phyloP scores from a whole-genome alignment of 352 stramenopile species.

The Phytophthora podocarpi region DNA sequence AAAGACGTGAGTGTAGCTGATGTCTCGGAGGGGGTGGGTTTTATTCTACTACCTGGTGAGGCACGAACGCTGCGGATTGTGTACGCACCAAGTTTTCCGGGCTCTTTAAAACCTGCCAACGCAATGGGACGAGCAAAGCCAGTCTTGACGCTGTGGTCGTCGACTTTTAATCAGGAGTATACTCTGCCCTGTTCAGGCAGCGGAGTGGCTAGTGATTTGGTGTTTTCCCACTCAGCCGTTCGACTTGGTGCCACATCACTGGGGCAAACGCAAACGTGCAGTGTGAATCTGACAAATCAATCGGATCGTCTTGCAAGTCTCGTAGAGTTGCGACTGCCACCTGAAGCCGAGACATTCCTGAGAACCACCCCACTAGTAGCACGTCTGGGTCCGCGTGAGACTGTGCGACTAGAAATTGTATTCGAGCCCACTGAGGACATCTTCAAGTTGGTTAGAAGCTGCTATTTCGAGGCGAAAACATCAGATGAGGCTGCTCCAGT shows the following conservation, averaged over 20 bases:
- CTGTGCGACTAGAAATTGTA: constrained; percentile 80
- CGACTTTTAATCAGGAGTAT: constrained; percentile 49
- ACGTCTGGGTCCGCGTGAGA: constrained; percentile 43
- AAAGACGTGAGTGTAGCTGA: constrained; percentile 37
- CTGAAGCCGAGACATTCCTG: constrained; percentile 39
- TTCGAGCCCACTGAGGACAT: constrained; percentile 63
- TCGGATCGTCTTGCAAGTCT: constrained; percentile 30
- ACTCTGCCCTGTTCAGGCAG: constrained; percentile 34
- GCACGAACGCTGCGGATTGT: constrained; percentile 29
- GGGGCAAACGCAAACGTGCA: constrained; percentile 42
- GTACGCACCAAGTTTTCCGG: constrained; percentile 36
- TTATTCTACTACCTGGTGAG: constrained; percentile 42
- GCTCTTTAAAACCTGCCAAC: constrained; percentile 4
- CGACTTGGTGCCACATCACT: constrained; percentile 44
- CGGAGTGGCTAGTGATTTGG: constrained; percentile 31
- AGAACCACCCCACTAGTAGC: constrained; percentile 73
- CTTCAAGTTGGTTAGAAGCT: constrained; percentile 37
- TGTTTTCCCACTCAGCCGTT: constrained; percentile 44
- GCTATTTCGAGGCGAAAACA: constrained; percentile 10
- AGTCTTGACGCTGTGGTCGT: constrained; percentile 36
- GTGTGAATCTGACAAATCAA: constrained; percentile 35
- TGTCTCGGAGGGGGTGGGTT: constrained; percentile 26
- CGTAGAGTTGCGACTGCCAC: constrained; percentile 37
- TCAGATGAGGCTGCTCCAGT: background rate
- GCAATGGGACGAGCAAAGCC: constrained; percentile 6